Conservation (phyloP, 257 asterid genomes). For the Agastache rugosa region DNA sequence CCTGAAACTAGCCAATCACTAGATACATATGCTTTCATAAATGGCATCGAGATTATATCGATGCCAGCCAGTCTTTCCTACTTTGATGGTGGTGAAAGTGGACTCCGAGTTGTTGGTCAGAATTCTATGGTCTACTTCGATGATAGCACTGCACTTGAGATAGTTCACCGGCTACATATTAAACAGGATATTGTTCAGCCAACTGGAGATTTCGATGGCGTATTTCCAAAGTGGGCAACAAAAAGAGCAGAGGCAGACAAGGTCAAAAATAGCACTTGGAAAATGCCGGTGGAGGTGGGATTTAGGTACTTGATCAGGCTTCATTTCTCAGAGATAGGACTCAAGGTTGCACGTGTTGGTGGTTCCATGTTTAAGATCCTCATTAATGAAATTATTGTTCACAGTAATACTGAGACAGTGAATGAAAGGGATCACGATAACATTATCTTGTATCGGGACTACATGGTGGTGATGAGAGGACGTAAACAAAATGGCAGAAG, state of each 20-base stretch:
- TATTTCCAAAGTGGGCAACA: constrained; percentile 44
- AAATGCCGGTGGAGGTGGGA: no score
- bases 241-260: constrained; percentile 31
- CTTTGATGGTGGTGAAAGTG: constrained; percentile 18
- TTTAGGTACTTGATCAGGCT: no score
- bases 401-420: constrained; percentile 38
- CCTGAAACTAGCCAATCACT: constrained; percentile 7
- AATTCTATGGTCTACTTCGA: constrained; percentile 45
- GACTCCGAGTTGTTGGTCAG: constrained; percentile 37
- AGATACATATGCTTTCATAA: constrained; percentile 41
- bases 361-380: constrained; percentile 43
- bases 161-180: constrained; percentile 38
- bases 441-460: constrained; percentile 53
- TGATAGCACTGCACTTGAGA: no score
- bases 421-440: constrained; percentile 46
- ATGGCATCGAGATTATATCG: constrained; percentile 28
- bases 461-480: constrained; percentile 52
- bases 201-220: constrained; percentile 25
- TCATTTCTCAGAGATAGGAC: constrained; percentile 43
- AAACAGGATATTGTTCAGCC: constrained; percentile 43
- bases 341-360: constrained; percentile 33
- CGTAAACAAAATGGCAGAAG: constrained; percentile 40
- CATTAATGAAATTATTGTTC: constrained; percentile 46
- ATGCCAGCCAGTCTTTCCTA: constrained; percentile 32
- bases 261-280: constrained; percentile 9